These are phyloP conservation scores for Arachnomyces sp. DNA, from an alignment of 2,329 filamentous ascomycete genomes.

Conservation along the genomic window DNA sequence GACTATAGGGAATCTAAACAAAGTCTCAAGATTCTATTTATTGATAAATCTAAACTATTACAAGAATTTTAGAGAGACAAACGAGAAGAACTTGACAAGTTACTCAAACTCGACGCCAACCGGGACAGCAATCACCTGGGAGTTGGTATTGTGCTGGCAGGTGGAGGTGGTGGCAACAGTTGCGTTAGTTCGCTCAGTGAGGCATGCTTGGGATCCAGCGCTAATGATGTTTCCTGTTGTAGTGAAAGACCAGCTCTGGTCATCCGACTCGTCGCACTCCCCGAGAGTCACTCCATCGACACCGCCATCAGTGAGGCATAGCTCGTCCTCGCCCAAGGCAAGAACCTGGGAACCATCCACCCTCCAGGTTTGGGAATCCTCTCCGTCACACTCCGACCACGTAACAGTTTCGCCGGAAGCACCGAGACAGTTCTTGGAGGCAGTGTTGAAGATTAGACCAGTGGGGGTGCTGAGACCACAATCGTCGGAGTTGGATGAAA, in stretches of 20 bases:
- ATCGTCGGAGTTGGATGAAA: conserved; percentile 27
- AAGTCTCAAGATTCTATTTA: no score
- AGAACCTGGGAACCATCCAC: conserved; percentile 35
- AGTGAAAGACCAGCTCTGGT: conserved; percentile 38
- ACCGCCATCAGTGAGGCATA: conserved; percentile 30
- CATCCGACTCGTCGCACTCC: conserved; percentile 15
- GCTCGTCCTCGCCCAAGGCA: conserved; percentile 13
- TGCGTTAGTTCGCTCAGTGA: no score
- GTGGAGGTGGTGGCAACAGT: no score
- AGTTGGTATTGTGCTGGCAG: no score
- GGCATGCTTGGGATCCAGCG: conserved; percentile 24
- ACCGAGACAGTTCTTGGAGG: conserved; percentile 38
- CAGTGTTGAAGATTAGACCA: conserved; percentile 45
- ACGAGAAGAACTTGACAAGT: no score
- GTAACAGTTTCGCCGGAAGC: conserved; percentile 23
- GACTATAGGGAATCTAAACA: no score
- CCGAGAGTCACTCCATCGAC: conserved; percentile 11
- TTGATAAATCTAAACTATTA: no score
- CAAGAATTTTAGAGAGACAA: no score
- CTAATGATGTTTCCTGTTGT: conserved; percentile 40
- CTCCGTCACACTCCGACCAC: conserved; percentile 33
- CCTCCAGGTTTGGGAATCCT: conserved; percentile 39
- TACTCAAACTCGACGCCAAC: no score
- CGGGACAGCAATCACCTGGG: no score
- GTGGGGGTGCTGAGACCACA: conserved; percentile 32